These are phyloP conservation scores for Scleroderma citrinum DNA, from an alignment of 768 basidiomycete genomes.

Conservation along the genomic window DNA sequence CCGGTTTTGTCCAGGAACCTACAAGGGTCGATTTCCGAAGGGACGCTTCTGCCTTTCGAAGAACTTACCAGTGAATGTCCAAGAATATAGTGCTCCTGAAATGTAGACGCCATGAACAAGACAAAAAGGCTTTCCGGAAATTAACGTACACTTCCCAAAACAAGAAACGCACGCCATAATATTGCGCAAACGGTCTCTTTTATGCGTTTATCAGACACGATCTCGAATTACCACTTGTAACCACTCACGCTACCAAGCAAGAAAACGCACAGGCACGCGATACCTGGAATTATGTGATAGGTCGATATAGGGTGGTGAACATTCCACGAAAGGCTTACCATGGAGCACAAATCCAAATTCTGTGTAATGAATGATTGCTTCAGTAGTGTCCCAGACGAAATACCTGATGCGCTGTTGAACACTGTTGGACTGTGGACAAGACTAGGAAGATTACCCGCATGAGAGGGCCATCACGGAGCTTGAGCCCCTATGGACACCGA, in stretches of 20 bases:
- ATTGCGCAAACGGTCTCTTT: conserved; percentile 71
- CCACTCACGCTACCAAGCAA: conserved; percentile 61
- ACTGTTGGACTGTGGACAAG: background rate
- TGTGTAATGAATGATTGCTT: conserved; percentile 60
- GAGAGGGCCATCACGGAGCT: conserved; percentile 64
- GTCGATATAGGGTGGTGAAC: background rate
- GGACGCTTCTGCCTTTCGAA: background rate
- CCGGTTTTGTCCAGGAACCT: conserved; percentile 78
- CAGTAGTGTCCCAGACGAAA: conserved; percentile 81
- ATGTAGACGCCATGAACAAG: conserved; percentile 1
- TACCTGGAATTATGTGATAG: conserved; percentile 31
- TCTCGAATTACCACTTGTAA: background rate
- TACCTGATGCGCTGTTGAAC: conserved; percentile 37
- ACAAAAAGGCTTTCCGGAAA: background rate
- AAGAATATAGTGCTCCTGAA: conserved; percentile 77
- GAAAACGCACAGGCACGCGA: conserved; percentile 62
- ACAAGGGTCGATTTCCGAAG: background rate
- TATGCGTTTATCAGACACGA: conserved; percentile 5
- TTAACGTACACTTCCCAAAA: conserved; percentile 70
- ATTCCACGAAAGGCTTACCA: conserved; percentile 34
- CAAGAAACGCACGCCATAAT: conserved; percentile 71
- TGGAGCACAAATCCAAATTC: conserved; percentile 76
- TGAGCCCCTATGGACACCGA: conserved; percentile 62
- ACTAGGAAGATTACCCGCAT: conserved; percentile 46
- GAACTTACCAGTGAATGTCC: conserved; percentile 74